phyloP scores from a whole-genome alignment of 306 rosid species.

The Acacia confusa region DNA sequence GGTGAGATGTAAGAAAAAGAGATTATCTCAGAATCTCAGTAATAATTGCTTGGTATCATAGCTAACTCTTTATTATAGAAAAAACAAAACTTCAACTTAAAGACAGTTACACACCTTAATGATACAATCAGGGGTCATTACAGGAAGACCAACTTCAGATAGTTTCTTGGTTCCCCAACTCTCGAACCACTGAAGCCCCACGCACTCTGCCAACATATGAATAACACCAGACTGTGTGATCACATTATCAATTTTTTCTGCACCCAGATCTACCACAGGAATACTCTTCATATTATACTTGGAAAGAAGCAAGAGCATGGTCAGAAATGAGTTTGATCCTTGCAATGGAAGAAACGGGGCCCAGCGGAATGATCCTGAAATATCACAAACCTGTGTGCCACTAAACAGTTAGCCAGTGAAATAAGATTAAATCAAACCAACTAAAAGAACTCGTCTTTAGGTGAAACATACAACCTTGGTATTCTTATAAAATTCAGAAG shows the following conservation, averaged over 20 bases:
- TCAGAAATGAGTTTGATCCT: conserved; percentile 71
- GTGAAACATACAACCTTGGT: conserved; percentile 55
- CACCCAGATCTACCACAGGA: conserved; percentile 77
- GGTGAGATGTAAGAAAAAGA: neutral
- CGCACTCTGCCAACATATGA: conserved; percentile 84
- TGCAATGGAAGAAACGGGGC: conserved; percentile 92
- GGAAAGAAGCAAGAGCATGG: conserved; percentile 85
- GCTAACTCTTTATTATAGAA: neutral
- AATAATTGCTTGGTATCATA: neutral
- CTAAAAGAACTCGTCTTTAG: neutral
- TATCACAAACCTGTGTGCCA: conserved; percentile 70
- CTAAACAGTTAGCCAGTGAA: conserved; percentile 19
- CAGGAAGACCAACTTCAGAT: conserved; percentile 76
- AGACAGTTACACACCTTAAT: conserved; percentile 55
- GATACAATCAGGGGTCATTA: conserved; percentile 48
- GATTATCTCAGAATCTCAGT: neutral
- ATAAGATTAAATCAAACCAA: conserved; percentile 5
- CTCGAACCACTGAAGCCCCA: conserved; percentile 96
- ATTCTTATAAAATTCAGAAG: conserved; percentile 73
- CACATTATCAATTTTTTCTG: conserved; percentile 70
- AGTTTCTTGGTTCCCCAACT: conserved; percentile 87
- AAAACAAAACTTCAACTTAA: conserved; percentile 9
- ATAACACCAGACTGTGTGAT: conserved; percentile 82
- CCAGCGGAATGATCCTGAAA: conserved; percentile 92
- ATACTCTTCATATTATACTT: conserved; percentile 90